These are phyloP conservation scores for Leccinum pachyderme DNA, from an alignment of 1,284 basidiomycete genomes.

Conservation along the genomic window DNA sequence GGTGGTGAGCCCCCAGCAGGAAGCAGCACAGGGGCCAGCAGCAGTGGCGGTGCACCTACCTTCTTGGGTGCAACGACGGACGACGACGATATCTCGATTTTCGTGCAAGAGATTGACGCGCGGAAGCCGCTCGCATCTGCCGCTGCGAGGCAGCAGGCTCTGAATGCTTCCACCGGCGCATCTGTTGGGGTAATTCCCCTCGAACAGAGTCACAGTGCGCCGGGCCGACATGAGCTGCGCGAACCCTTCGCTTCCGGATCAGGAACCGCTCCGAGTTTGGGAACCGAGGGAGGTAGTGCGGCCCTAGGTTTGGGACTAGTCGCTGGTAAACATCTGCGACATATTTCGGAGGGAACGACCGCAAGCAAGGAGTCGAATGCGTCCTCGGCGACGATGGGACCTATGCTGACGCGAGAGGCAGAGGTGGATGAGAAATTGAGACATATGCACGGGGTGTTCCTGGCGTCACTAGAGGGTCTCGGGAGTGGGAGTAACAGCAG, in stretches of 20 bases:
- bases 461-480: constrained; percentile 56
- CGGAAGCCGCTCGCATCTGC: constrained; percentile 52
- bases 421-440: constrained; percentile 62
- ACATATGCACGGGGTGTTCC: constrained; percentile 64
- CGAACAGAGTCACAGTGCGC: constrained; percentile 6
- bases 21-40: constrained; percentile 5
- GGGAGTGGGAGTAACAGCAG: constrained; percentile 25
- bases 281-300: background rate
- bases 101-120: constrained; percentile 71
- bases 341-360: constrained; percentile 8
- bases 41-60: constrained; percentile 28
- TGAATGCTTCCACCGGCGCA: background rate
- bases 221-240: constrained; percentile 1
- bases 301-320: constrained; percentile 19
- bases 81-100: constrained; percentile 73
- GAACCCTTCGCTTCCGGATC: background rate
- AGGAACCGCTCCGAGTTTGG: background rate
- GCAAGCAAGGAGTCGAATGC: constrained; percentile 20
- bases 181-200: background rate
- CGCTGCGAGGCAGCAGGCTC: constrained; percentile 17
- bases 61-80: constrained; percentile 53
- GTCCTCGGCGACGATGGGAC: constrained; percentile 31
- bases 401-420: constrained; percentile 57
- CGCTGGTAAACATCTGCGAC: constrained; percentile 16
- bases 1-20: constrained; percentile 12